Evolutionary conservation across 805 yeast species (phyloP), one percentile per base, ranked within the genome.

Genomic region (Limtongozyma cylindracea): DNA sequence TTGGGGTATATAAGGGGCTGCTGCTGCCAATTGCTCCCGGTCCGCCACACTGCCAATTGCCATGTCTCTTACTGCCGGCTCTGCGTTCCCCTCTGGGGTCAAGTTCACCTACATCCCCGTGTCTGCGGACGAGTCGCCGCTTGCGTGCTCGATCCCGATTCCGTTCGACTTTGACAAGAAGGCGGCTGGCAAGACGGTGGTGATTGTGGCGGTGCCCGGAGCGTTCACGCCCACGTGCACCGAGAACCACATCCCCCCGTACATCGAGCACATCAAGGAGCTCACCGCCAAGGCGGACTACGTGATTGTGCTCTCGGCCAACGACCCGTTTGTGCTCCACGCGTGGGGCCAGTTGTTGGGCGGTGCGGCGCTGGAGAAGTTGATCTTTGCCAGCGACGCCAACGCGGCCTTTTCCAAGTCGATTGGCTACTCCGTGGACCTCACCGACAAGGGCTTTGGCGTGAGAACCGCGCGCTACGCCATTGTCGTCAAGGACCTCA

Each of bases 181-280:
- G 23, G 15, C 48, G 13, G 35, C 27, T 20, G 29, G 27, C 2
- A 32, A 34, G 15, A 40, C 38, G 20, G 33, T 46, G 5, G 32
- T 48, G 21, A 30, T 49, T 21, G 50, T 51, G 11, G 33, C 53
- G 8, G 53, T 49, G 14, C 58, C 58, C 6, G 55, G 53, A 13
- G 52, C 54, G 2, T 49, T 49, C 34, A 47, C 56, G 6, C 55
- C 56, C n/a, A 39, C 52, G 3, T 51, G 58, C 27, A 49, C 56
- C 12, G 56, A 47, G 29, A 38, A 43, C 30, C 58, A 51, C 34
- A 39, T 51, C 21, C 58, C 58, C 5, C 49, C 46, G 11, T 41
- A 33, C 29, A 37, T 51, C 29, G 25, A 26, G 22, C 32, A 47
- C 27, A 35, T 47, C 32, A 31, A 29, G 10, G 24, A 35, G 13